Percentiles rank a stretch among this genome's conserved stretches.
phyloP scores from a whole-genome alignment of 1,284 basidiomycete genomes.

The Ceratobasidium sp. region DNA sequence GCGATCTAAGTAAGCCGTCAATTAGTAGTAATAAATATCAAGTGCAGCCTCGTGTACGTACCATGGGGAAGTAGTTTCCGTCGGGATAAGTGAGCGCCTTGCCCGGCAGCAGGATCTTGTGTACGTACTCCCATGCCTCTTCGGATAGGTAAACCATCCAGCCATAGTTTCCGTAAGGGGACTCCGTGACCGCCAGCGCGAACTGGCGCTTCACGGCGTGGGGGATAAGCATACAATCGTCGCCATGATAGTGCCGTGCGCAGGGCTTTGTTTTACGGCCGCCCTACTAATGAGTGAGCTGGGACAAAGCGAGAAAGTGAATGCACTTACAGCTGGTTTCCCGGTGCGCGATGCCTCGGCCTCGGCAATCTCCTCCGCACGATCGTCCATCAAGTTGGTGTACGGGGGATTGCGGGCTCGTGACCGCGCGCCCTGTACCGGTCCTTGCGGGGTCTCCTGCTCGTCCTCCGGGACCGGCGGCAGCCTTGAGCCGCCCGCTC shows the following conservation, averaged over 20 bases:
- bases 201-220: background rate
- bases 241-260: background rate
- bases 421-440: background rate
- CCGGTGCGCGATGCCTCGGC: background rate
- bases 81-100: background rate
- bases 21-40: background rate
- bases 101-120: background rate
- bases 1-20: background rate
- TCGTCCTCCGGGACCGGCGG: background rate
- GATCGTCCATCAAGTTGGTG: background rate
- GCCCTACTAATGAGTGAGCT: background rate
- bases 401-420: background rate
- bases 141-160: background rate
- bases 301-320: background rate
- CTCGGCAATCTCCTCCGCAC: background rate
- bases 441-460: background rate
- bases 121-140: background rate
- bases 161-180: background rate
- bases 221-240: constrained; percentile 7
- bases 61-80: background rate
- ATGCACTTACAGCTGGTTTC: background rate
- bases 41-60: background rate
- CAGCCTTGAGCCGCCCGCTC: background rate
- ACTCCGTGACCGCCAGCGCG: background rate
- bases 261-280: background rate